Conservation (phyloP, 805 yeast genomes). For the Zygosaccharomyces lentus region DNA sequence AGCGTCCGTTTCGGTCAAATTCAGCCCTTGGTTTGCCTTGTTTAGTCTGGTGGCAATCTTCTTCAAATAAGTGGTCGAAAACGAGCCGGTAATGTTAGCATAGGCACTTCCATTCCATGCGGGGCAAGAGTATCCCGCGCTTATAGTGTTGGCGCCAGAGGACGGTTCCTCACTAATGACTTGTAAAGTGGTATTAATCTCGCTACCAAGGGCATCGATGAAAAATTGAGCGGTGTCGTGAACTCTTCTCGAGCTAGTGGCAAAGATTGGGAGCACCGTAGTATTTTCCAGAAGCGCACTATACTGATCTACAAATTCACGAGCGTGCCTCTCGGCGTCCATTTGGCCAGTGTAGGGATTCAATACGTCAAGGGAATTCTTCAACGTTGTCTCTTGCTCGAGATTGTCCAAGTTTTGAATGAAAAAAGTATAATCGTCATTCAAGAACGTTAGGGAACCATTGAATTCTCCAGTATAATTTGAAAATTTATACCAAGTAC, state of each 20-base stretch:
- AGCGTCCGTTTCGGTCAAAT: conserved; percentile 51
- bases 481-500: conserved; percentile 18
- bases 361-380: conserved; percentile 19
- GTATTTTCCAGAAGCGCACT: conserved; percentile 38
- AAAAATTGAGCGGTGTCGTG: conserved; percentile 49
- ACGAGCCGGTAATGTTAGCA: conserved; percentile 17
- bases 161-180: conserved; percentile 40
- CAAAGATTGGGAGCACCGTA: conserved; percentile 42
- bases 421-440: conserved; percentile 44
- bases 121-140: conserved; percentile 44
- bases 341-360: conserved; percentile 46
- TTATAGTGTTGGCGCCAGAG: conserved; percentile 48
- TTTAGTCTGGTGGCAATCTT: conserved; percentile 57
- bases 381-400: conserved; percentile 40
- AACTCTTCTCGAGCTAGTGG: conserved; percentile 46
- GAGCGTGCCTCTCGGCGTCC: conserved; percentile 44
- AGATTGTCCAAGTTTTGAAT: conserved; percentile 38
- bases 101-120: conserved; percentile 32
- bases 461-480: conserved; percentile 33
- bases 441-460: conserved; percentile 52
- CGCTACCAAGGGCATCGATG: conserved; percentile 36
- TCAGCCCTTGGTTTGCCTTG: conserved; percentile 49
- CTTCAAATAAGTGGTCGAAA: conserved; percentile 39
- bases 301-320: conserved; percentile 43
- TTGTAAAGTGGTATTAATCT: conserved; percentile 31